Conservation (phyloP, 1,284 basidiomycete species). For the Leccinum insolens region DNA sequence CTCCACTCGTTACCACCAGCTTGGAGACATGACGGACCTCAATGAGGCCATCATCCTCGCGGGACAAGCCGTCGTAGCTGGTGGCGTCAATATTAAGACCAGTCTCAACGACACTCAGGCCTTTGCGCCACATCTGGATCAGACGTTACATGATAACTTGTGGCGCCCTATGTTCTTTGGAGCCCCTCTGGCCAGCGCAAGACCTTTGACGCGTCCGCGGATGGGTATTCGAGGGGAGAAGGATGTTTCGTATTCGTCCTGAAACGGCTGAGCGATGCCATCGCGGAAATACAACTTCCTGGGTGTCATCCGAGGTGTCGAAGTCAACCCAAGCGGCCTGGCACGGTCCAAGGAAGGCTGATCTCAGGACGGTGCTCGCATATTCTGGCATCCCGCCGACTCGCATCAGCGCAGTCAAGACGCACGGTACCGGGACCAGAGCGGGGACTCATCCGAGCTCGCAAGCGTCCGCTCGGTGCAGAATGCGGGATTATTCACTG, state of each 20-base stretch:
- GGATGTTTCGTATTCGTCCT: constrained; percentile 73
- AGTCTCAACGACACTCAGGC: constrained; percentile 47
- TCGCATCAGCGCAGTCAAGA: constrained; percentile 66
- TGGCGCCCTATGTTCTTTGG: constrained; percentile 63
- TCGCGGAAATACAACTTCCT: constrained; percentile 65
- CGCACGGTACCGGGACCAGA: constrained; percentile 73
- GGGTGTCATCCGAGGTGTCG: constrained; percentile 67
- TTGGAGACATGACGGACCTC: no score
- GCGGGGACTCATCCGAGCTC: constrained; percentile 67
- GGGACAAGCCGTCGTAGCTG: constrained; percentile 51
- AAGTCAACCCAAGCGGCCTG: constrained; percentile 67
- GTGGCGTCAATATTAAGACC: constrained; percentile 72
- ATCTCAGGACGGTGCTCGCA: constrained; percentile 49
- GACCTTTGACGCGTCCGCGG: constrained; percentile 69
- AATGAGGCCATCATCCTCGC: no score
- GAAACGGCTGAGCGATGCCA: constrained; percentile 67
- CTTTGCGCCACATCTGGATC: no score
- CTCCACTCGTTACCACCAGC: no score
- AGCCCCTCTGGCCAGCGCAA: constrained; percentile 69
- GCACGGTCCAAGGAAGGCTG: constrained; percentile 58
- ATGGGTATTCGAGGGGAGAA: constrained; percentile 75
- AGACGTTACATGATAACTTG: not conserved
- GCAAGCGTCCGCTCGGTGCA: constrained; percentile 59
- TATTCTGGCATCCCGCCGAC: constrained; percentile 47
- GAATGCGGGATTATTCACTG: constrained; percentile 50